Evolutionary conservation across 805 yeast species (phyloP).

Genomic region (Hanseniaspora hatyaiensis): DNA sequence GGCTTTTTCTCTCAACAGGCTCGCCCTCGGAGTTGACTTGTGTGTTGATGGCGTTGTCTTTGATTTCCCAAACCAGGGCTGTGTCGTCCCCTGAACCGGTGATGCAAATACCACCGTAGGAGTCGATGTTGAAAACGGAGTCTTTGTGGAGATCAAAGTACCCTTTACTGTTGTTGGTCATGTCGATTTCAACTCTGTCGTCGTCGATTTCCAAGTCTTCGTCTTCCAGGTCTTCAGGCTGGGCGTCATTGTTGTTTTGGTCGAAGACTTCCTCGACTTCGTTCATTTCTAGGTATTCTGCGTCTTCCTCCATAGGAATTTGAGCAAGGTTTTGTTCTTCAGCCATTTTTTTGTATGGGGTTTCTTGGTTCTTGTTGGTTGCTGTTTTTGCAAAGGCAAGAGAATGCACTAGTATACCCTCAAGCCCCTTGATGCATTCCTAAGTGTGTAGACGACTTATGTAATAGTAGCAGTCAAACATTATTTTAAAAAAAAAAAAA

Average conservation of each 20-base stretch:
- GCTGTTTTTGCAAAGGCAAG: too few relatives aligned
- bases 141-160: conserved; percentile 87
- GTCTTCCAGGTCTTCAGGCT: conserved; percentile 30
- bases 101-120: conserved; percentile 75
- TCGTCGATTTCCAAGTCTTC: conserved; percentile 35
- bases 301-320: conserved; percentile 20
- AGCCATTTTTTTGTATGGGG: not conserved
- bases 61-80: conserved; percentile 72
- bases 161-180: conserved; percentile 78
- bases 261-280: conserved; percentile 35
- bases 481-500: not conserved
- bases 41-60: conserved; percentile 11
- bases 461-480: not conserved
- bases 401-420: too few relatives aligned
- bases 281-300: conserved; percentile 32
- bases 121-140: conserved; percentile 68
- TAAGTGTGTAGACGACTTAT: too few relatives aligned
- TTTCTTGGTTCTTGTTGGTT: not conserved
- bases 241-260: conserved; percentile 25
- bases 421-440: too few relatives aligned
- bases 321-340: conserved; percentile 14
- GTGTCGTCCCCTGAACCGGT: conserved; percentile 92
- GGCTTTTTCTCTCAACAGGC: conserved; percentile 68
- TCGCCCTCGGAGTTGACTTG: conserved; percentile 37
- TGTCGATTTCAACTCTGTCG: conserved; percentile 56